phyloP scores from a whole-genome alignment of 371 early-diverging fungal species.

The Sporodiniella umbellata region DNA sequence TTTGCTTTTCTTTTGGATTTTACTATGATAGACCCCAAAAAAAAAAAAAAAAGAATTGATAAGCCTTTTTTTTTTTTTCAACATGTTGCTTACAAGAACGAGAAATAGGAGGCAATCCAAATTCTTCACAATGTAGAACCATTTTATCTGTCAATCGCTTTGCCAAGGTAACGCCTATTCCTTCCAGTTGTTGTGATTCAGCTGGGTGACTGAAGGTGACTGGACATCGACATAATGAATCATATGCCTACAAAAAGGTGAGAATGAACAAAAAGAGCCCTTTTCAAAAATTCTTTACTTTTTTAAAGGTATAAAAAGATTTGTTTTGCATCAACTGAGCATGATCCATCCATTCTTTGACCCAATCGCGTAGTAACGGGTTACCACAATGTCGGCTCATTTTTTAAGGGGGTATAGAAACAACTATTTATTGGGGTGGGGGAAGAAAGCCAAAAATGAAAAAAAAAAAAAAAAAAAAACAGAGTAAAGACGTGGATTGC shows the following conservation, averaged over 20 bases:
- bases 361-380: slow-evolving; percentile 59
- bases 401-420: too few relatives aligned
- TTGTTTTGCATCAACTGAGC: slow-evolving; percentile 34
- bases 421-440: background rate
- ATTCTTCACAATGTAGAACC: slow-evolving; percentile 49
- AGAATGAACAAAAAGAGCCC: background rate
- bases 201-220: slow-evolving; percentile 47
- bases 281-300: slow-evolving; percentile 31
- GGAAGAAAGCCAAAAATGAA: background rate
- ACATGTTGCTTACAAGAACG: background rate
- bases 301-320: slow-evolving; percentile 52
- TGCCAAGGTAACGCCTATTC: slow-evolving; percentile 64
- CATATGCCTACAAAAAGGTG: slow-evolving; percentile 44
- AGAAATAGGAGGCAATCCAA: slow-evolving; percentile 49
- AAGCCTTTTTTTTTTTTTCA: slow-evolving; percentile 35
- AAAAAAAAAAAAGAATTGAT: background rate
- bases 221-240: slow-evolving; percentile 60
- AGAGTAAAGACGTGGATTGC: too few relatives aligned
- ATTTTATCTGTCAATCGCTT: slow-evolving; percentile 57
- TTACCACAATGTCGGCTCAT: slow-evolving; percentile 47
- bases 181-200: slow-evolving; percentile 52
- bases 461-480: too few relatives aligned
- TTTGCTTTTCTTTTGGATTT: slow-evolving; percentile 2
- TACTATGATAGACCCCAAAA: background rate
- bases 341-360: slow-evolving; percentile 59